Base-by-base conservation (phyloP, 805 yeast genomes). In the Blastobotrys parvus region DNA sequence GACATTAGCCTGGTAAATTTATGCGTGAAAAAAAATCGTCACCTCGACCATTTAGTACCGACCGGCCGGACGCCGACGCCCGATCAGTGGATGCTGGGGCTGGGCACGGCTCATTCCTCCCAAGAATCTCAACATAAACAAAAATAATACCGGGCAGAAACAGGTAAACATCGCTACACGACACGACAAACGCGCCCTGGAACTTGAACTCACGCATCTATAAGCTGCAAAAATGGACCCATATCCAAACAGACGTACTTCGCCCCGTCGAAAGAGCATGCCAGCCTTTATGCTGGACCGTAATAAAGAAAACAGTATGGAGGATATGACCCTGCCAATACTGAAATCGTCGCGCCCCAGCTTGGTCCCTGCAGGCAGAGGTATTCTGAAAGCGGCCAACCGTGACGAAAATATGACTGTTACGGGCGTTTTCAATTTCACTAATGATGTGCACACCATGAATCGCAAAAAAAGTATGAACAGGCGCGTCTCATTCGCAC, bases 241-340 rank as follows among this genome's bases (percentile, higher is more conserved):
- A 25, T 25, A 25, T 11, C 29, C 29, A 25, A 25, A 25, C 11
- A 30, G 17, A 29, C 27, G 60, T 61, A 78, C 7, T 71, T 76
- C 1, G 52, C 69, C 10, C 62, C 65, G 13, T 64, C 75, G 60
- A 69, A 71, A 40, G 67, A 72, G 39, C 90, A 84, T 59, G 65
- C 71, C 45, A 89, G 88, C 2, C 92, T 83, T 62, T 74, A 82
- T 29, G 82, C 90, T 67, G 92, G 94, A 1, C 63, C 82, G 32
- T 78, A 78, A 55, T 83, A 85, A 70, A 71, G 82, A 48, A 51
- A 60, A 55, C 82, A 83, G 6, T 7, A 11, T 8, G 10, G 35
- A 27, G 3, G 37, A 33, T 17, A 15, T 35, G 38, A 35, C 38
- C 3, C 11, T 41, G 22, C 38, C 43, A 3, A 16, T 32, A 17